A percentile compares a stretch with the other conserved stretches of the same genome.
Conservation (phyloP, 345 rosid species). For the Camelina neglecta region DNA sequence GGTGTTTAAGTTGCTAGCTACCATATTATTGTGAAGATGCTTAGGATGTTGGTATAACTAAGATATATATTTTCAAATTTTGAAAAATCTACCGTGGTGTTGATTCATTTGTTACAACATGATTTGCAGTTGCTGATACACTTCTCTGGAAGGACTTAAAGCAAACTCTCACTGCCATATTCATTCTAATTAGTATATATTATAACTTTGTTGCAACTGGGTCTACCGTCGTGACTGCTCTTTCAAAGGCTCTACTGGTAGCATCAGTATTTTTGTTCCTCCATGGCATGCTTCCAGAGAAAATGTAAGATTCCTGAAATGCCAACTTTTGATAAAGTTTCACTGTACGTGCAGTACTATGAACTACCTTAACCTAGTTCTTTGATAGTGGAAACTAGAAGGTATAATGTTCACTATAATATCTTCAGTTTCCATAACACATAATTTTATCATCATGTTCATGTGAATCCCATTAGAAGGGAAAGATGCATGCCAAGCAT, state of each 20-base stretch:
- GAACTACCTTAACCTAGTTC: conserved; percentile 1
- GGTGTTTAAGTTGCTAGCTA: conserved; percentile 19
- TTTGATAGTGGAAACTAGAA: background rate
- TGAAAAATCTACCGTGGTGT: background rate
- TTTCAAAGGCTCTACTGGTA: conserved; percentile 69
- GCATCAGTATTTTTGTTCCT: conserved; percentile 65
- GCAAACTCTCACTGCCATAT: conserved; percentile 56
- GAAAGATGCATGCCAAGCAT: background rate
- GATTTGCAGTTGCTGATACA: conserved; percentile 80
- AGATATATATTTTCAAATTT: background rate
- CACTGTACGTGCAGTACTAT: background rate
- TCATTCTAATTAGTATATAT: conserved; percentile 64
- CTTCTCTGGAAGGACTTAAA: conserved; percentile 88
- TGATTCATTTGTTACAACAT: conserved; percentile 21
- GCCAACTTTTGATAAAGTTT: conserved; percentile 6
- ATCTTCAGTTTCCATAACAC: conserved; percentile 1
- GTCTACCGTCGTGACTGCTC: conserved; percentile 60
- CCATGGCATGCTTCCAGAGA: conserved; percentile 83
- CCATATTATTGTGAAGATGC: conserved; percentile 20
- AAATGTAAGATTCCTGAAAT: conserved; percentile 58
- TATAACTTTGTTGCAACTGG: conserved; percentile 72
- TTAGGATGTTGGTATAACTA: conserved; percentile 12
- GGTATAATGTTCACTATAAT: background rate
- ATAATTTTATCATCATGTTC: background rate
- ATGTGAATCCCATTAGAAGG: conserved; percentile 5